Evolutionary conservation across 345 rosid genomes (phyloP).

Genomic region (Rubroshorea leprosula): DNA sequence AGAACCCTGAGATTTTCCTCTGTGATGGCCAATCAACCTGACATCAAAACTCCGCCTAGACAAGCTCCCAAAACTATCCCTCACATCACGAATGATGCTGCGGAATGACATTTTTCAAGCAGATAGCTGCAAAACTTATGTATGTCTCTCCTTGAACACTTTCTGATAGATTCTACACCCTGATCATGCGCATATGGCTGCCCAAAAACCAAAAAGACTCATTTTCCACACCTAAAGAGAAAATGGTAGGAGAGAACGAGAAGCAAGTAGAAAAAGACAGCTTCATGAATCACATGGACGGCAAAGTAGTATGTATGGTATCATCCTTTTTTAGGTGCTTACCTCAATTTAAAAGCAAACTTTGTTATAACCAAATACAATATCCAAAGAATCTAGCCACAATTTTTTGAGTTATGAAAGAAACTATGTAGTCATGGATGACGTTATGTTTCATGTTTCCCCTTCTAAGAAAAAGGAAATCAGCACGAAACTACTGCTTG

Average conservation of each 20-base stretch:
- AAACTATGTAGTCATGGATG: too few relatives aligned
- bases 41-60: constrained; percentile 60
- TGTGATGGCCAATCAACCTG: constrained; percentile 42
- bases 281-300: neutral
- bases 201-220: constrained; percentile 24
- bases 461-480: too few relatives aligned
- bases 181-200: constrained; percentile 8
- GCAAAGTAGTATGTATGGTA: too few relatives aligned
- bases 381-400: too few relatives aligned
- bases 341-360: too few relatives aligned
- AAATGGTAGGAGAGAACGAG: constrained; percentile 1
- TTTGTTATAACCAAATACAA: too few relatives aligned
- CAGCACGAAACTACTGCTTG: too few relatives aligned
- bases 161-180: constrained; percentile 6
- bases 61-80: constrained; percentile 65
- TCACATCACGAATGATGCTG: constrained; percentile 61
- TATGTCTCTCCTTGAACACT: neutral
- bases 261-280: neutral
- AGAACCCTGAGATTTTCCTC: constrained; percentile 51
- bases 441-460: too few relatives aligned
- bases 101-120: constrained; percentile 49
- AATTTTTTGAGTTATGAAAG: too few relatives aligned
- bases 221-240: constrained; percentile 14
- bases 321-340: too few relatives aligned
- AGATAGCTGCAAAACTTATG: neutral